Conservation (phyloP, 2,329 filamentous ascomycete species). For the Elsinoe batatas region DNA sequence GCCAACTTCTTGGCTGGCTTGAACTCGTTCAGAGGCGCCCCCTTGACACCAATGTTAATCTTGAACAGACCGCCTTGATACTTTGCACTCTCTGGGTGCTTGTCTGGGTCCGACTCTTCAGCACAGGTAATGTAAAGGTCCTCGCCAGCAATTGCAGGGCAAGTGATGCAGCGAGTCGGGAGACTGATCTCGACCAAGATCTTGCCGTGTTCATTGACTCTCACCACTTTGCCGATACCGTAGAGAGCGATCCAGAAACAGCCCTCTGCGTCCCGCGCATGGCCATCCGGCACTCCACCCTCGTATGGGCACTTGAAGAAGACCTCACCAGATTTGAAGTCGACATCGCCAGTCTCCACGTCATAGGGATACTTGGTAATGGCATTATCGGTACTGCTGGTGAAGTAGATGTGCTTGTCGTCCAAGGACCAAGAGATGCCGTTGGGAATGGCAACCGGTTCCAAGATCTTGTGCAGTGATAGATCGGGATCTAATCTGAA, state of each 20-base stretch:
- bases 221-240: slow-evolving; percentile 64
- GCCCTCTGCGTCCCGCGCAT: slow-evolving; percentile 74
- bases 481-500: slow-evolving; percentile 60
- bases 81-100: slow-evolving; percentile 51
- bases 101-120: slow-evolving; percentile 55
- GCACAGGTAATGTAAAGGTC: slow-evolving; percentile 73
- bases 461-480: slow-evolving; percentile 49
- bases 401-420: slow-evolving; percentile 68
- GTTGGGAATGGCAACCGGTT: slow-evolving; percentile 63
- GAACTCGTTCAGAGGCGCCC: slow-evolving; percentile 55
- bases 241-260: slow-evolving; percentile 85
- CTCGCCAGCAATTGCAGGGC: slow-evolving; percentile 66
- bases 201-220: slow-evolving; percentile 59
- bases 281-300: slow-evolving; percentile 65
- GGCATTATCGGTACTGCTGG: slow-evolving; percentile 61
- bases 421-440: slow-evolving; percentile 71
- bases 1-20: slow-evolving; percentile 3
- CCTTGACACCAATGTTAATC: slow-evolving; percentile 64
- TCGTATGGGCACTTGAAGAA: slow-evolving; percentile 63
- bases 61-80: slow-evolving; percentile 64
- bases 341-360: slow-evolving; percentile 50
- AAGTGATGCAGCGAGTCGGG: slow-evolving; percentile 72
- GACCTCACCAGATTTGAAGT: slow-evolving; percentile 55
- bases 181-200: slow-evolving; percentile 65
- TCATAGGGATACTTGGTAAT: slow-evolving; percentile 71